phyloP scores from a whole-genome alignment of 352 stramenopile species.

The Phytophthora sojae region DNA sequence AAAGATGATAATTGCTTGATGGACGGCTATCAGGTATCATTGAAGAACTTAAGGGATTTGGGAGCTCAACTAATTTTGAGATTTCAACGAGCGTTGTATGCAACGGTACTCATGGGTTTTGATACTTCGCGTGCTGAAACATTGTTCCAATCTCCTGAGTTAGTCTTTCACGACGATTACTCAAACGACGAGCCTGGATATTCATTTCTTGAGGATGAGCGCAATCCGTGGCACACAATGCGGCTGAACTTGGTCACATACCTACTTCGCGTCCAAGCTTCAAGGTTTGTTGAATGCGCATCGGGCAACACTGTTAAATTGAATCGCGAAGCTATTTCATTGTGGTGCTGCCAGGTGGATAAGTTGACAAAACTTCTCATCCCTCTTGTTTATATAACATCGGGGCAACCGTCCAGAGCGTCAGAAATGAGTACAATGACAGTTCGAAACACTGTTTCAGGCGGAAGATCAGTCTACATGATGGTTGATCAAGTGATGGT shows the following conservation, averaged over 20 bases:
- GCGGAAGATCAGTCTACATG: neutral
- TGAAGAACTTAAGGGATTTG: neutral
- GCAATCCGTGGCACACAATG: neutral
- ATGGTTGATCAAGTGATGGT: neutral
- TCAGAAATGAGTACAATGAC: neutral
- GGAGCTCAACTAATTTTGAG: neutral
- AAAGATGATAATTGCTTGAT: neutral
- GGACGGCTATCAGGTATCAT: neutral
- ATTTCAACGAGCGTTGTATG: neutral
- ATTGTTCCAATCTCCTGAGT: neutral
- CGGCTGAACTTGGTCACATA: neutral
- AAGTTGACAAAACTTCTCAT: neutral
- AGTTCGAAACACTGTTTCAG: neutral
- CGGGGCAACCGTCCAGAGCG: neutral
- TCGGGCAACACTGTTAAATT: neutral
- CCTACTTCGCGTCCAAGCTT: neutral
- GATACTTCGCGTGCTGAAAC: neutral
- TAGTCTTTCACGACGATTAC: neutral
- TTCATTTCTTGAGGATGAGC: neutral
- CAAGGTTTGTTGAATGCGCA: neutral
- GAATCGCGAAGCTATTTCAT: neutral
- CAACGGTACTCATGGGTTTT: neutral
- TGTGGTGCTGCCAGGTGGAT: neutral
- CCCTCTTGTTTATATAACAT: neutral
- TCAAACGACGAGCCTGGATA: neutral